These are phyloP conservation scores for Zygotorulaspora sp. DNA, from an alignment of 805 yeast species.

Conservation along the genomic window DNA sequence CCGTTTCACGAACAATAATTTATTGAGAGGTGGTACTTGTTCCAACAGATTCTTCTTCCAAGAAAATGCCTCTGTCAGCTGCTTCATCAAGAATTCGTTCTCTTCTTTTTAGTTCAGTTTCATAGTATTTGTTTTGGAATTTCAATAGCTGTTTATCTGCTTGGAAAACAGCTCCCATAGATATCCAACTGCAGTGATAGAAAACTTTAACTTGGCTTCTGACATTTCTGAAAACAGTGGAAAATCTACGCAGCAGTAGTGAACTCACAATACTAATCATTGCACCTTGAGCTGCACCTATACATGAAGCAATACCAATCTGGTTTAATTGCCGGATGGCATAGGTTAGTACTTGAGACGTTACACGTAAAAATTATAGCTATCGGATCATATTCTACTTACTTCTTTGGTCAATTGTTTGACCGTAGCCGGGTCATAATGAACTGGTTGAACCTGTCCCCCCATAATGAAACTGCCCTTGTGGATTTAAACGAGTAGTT, in stretches of 20 bases:
- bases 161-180: constrained; percentile 40
- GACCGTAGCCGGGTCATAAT: constrained; percentile 37
- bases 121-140: constrained; percentile 36
- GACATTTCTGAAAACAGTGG: constrained; percentile 37
- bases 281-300: constrained; percentile 43
- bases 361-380: too few relatives aligned
- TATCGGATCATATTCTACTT: constrained; percentile 15
- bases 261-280: constrained; percentile 37
- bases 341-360: neutral
- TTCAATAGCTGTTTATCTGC: constrained; percentile 40
- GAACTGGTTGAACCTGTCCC: constrained; percentile 34
- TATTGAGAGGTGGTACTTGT: constrained; percentile 16
- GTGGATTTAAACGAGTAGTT: too few relatives aligned
- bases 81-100: constrained; percentile 39
- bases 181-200: constrained; percentile 41
- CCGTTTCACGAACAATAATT: too few relatives aligned
- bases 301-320: constrained; percentile 37
- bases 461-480: too few relatives aligned
- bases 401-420: constrained; percentile 37
- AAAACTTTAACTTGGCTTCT: constrained; percentile 40
- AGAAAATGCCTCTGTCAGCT: constrained; percentile 42
- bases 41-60: constrained; percentile 35
- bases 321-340: constrained; percentile 10
- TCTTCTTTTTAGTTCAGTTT: constrained; percentile 36
- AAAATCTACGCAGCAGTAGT: constrained; percentile 33